A percentile compares a stretch with the other conserved stretches of the same genome.
Conservation (phyloP, 306 rosid species). For the Dicorynia guianensis region DNA sequence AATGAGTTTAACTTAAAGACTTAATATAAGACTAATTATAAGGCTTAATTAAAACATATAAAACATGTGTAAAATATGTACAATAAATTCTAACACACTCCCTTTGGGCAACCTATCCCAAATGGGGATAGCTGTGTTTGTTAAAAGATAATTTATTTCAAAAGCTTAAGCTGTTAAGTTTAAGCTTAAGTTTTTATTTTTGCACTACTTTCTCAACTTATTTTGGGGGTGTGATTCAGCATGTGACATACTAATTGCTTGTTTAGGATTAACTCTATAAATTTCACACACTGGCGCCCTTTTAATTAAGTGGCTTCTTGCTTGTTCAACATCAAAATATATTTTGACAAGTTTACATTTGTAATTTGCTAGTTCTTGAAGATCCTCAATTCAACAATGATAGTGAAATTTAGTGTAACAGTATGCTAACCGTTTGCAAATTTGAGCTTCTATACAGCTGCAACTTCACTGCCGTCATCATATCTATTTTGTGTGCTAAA, state of each 20-base stretch:
- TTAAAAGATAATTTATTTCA: no score
- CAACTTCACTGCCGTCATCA: background rate
- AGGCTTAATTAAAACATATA: no score
- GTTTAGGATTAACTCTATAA: background rate
- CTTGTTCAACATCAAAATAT: slow-evolving; percentile 10
- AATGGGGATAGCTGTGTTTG: background rate
- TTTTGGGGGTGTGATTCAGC: background rate
- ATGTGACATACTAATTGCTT: background rate
- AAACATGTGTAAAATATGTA: no score
- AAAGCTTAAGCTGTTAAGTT: no score
- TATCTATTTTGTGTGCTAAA: slow-evolving; percentile 7
- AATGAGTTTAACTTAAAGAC: no score
- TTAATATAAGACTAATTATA: no score
- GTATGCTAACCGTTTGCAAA: slow-evolving; percentile 17
- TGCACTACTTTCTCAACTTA: background rate
- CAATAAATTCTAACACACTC: no score
- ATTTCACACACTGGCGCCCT: background rate
- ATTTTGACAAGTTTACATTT: slow-evolving; percentile 8
- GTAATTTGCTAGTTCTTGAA: slow-evolving; percentile 22
- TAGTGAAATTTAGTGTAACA: slow-evolving; percentile 29
- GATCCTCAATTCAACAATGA: slow-evolving; percentile 29
- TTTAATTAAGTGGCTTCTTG: slow-evolving; percentile 10
- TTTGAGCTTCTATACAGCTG: slow-evolving; percentile 23
- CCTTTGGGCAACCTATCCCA: background rate
- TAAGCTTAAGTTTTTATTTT: background rate